phyloP scores from a whole-genome alignment of 139 green algal genomes.

The Coccomyxa sp. region DNA sequence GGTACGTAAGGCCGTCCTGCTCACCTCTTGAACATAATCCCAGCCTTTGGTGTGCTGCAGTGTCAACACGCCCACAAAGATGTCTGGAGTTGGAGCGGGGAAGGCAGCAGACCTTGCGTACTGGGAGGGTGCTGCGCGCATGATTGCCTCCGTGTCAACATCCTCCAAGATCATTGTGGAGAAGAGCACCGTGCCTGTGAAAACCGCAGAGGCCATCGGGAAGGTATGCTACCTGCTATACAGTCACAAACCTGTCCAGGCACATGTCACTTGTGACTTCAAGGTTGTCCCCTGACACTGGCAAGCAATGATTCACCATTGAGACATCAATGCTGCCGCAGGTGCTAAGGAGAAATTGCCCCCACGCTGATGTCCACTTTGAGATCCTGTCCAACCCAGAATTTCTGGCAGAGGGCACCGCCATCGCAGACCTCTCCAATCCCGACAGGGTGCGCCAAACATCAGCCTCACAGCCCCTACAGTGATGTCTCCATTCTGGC shows the following conservation, averaged over 20 bases:
- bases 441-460: conserved; percentile 57
- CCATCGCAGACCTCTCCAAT: conserved; percentile 72
- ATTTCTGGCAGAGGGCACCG: conserved; percentile 84
- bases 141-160: conserved; percentile 80
- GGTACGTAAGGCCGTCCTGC: too few relatives aligned
- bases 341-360: conserved; percentile 73
- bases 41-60: conserved; percentile 21
- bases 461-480: neutral
- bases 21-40: too few relatives aligned
- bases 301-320: neutral
- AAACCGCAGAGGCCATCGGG: conserved; percentile 95
- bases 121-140: conserved; percentile 92
- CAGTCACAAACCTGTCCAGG: neutral
- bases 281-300: neutral
- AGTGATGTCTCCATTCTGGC: neutral
- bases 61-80: conserved; percentile 99
- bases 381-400: conserved; percentile 93
- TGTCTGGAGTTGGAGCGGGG: conserved; percentile 85
- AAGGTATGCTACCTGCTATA: conserved; percentile 49
- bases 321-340: conserved; percentile 9
- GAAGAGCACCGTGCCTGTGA: conserved; percentile 98
- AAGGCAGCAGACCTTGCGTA: conserved; percentile 96
- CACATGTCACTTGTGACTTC: neutral
- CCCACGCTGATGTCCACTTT: conserved; percentile 63
- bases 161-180: conserved; percentile 95